Base-by-base conservation (phyloP, 1,284 basidiomycete genomes). In the Exobasidium rhododendri region DNA sequence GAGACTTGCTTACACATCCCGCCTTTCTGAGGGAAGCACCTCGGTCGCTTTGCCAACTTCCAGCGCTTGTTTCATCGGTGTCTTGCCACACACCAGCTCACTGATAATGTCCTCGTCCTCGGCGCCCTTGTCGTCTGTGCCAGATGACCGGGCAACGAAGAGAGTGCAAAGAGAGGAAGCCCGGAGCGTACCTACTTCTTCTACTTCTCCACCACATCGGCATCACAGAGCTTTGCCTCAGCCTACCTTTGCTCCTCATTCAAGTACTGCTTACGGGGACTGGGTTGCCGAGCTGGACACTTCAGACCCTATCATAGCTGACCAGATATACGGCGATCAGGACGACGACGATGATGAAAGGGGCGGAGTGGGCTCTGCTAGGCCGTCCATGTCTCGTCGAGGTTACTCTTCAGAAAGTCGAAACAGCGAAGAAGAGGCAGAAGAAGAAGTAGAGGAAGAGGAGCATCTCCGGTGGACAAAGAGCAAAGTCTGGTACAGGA, bases 401-500 rank as follows among this genome's bases (percentile, higher is more conserved):
- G 29, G 35, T 26, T 55, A 17, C 32, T 35, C 14, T 17, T 20
- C 14, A 7, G 13, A 30, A 43, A 28, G 17, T 6, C 6, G 6
- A 43, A 7, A 30, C 2, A 17, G 22, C 4, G 52, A 44, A 26
- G 3, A 4, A 31, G 22, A 31, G 2, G 52, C 20, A 20, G 52
- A 32, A 5, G 22, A 14, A 50, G 47, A 20, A 47, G 20, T n/a
- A 20, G 7, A 47, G 24, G 63, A 65, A 6, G 59, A 59, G 4
- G 52, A 55, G 14, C 52, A 55, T 44, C 28, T 55, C 4, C 24
- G 30, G 4, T 55, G 52, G 52, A 20, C 52, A 55, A 55, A 55
- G 28, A 22, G 32, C 14, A 28, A 63, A 43, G 74, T 74, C 1
- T 75, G 73, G 73, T 75, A 70, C 44, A 63, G 65, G 10, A 67